Evolutionary conservation across 1,284 basidiomycete species (phyloP).

Genomic region (Sporisorium scitamineum): DNA sequence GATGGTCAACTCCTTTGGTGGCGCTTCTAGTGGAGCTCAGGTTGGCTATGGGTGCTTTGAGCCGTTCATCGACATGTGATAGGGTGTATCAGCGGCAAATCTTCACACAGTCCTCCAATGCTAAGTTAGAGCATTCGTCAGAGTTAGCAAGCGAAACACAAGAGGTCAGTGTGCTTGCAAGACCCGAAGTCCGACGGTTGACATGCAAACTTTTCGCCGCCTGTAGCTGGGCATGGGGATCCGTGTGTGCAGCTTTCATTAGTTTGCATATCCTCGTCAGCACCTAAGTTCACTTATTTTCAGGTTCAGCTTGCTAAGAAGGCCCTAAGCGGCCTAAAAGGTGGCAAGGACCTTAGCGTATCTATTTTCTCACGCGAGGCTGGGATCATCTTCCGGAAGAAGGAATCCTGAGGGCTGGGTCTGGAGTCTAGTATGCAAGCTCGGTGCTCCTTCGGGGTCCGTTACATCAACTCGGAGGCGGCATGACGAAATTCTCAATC

Average conservation of each 20-base stretch:
- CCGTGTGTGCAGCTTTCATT: background rate
- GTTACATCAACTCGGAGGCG: too few relatives aligned
- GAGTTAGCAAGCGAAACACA: background rate
- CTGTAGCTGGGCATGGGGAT: background rate
- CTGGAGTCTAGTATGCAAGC: background rate
- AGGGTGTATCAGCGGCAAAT: too few relatives aligned
- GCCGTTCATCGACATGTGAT: background rate
- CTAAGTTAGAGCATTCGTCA: background rate
- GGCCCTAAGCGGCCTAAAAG: too few relatives aligned
- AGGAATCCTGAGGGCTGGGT: background rate
- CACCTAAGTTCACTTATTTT: too few relatives aligned
- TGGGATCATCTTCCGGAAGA: too few relatives aligned
- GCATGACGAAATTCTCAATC: background rate
- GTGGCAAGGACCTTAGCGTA: background rate
- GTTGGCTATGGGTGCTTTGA: background rate
- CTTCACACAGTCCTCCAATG: background rate
- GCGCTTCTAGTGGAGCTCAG: background rate
- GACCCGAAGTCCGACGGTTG: background rate
- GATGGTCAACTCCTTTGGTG: background rate
- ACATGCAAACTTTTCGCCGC: background rate
- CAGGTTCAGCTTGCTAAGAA: too few relatives aligned
- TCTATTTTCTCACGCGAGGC: background rate
- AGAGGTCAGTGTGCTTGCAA: background rate
- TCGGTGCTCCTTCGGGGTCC: background rate
- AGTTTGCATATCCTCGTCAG: too few relatives aligned